phyloP scores from a whole-genome alignment of 2,329 filamentous ascomycete genomes.

The Phialemoniopsis sp. region DNA sequence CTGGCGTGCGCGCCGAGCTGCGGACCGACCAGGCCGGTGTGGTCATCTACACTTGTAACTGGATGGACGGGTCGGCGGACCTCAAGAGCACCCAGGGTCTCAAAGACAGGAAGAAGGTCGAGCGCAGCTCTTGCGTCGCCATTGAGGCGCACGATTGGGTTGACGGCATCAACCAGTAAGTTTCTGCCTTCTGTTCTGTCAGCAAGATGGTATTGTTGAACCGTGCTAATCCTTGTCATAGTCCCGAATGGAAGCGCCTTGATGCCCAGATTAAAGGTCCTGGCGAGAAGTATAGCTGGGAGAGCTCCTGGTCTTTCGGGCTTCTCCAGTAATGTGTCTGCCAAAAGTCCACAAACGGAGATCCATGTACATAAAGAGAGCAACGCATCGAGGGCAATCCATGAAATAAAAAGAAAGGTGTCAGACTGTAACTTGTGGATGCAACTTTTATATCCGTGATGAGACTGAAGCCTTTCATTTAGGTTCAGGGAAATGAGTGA shows the following conservation, averaged over 20 bases:
- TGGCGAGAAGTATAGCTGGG: conserved; percentile 34
- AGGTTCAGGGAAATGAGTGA: too few relatives aligned
- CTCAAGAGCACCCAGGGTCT: conserved; percentile 57
- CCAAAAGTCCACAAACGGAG: too few relatives aligned
- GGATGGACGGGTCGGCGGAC: conserved; percentile 43
- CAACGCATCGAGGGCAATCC: too few relatives aligned
- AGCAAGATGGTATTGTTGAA: conserved; percentile 1
- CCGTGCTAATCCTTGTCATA: conserved; percentile 15
- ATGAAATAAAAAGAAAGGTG: too few relatives aligned
- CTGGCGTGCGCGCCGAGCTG: conserved; percentile 67
- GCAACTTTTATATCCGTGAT: too few relatives aligned
- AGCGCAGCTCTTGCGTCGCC: conserved; percentile 65
- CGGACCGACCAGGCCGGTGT: conserved; percentile 67
- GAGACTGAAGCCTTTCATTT: too few relatives aligned
- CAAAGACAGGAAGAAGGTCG: conserved; percentile 24
- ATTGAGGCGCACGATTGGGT: conserved; percentile 77
- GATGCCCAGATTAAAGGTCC: conserved; percentile 34
- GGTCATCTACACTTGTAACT: conserved; percentile 67
- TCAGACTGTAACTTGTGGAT: too few relatives aligned
- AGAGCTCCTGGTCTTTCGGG: conserved; percentile 40
- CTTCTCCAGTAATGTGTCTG: too few relatives aligned
- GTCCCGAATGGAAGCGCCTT: conserved; percentile 38
- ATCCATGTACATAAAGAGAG: too few relatives aligned
- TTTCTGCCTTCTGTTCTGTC: conserved; percentile 8
- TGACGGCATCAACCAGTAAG: conserved; percentile 68